phyloP scores from a whole-genome alignment of 805 yeast species.

The Wickerhamiella sorbophila region DNA sequence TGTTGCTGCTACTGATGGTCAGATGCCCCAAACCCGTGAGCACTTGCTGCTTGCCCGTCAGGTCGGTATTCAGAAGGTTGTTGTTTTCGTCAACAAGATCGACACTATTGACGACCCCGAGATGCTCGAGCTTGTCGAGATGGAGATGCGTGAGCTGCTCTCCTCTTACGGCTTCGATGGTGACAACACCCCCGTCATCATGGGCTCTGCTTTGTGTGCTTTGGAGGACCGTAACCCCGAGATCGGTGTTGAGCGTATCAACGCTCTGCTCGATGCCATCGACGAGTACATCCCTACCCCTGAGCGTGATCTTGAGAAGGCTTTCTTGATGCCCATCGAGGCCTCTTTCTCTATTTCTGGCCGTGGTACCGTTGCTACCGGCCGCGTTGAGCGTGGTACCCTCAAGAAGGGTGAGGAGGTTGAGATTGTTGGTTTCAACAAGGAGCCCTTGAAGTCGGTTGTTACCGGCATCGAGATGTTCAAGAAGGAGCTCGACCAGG shows the following conservation, averaged over 20 bases:
- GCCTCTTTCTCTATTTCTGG: slow-evolving; percentile 97
- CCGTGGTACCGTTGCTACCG: slow-evolving; percentile 98
- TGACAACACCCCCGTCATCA: slow-evolving; percentile 91
- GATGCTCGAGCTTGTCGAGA: slow-evolving; percentile 97
- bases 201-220: slow-evolving; percentile 98
- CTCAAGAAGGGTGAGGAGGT: slow-evolving; percentile 97
- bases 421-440: slow-evolving; percentile 88
- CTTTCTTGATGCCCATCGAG: slow-evolving; percentile 94
- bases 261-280: slow-evolving; percentile 75
- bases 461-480: slow-evolving; percentile 99
- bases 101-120: slow-evolving; percentile 97
- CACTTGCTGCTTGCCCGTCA: slow-evolving; percentile 97
- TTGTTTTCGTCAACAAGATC: slow-evolving; percentile 95
- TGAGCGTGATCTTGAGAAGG: slow-evolving; percentile 84
- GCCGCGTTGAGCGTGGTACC: slow-evolving; percentile 97
- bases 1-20: slow-evolving; percentile 98
- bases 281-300: slow-evolving; percentile 96
- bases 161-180: slow-evolving; percentile 91
- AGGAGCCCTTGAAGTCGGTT: slow-evolving; percentile 76
- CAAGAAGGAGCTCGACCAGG: slow-evolving; percentile 94
- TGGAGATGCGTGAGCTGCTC: slow-evolving; percentile 98
- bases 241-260: slow-evolving; percentile 77
- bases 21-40: slow-evolving; percentile 99
- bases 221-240: slow-evolving; percentile 78
- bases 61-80: slow-evolving; percentile 96